Base-by-base conservation (phyloP, 768 basidiomycete species). In the Fomitopsis serialis region DNA sequence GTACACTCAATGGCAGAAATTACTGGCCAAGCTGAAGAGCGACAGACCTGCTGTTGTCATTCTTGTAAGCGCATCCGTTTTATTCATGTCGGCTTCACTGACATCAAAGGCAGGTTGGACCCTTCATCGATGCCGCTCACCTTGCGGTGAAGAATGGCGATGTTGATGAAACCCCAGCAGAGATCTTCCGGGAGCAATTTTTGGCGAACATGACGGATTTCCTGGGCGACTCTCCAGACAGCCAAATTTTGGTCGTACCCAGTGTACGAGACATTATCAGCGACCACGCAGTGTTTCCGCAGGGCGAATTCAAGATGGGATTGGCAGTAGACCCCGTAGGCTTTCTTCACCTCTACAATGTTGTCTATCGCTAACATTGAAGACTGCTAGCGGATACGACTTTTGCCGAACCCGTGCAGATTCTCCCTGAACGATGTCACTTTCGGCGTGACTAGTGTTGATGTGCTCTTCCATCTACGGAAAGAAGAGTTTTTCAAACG, bases 381-480 rank as follows among this genome's bases (percentile, higher is more conserved):
- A 13, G 3, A 3, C 25, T 42, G 32, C 7, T 58, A 98, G 95
- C 78, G 84, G 54, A 82, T 97, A 48, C 80, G 76, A 48, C 68
- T 89, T 21, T 75, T 98, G 9, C 89, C 96, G 2, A 99, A 98
- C 60, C 97, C 97, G 0, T 80, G 84, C 13, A 76, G 78, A 5
- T 94, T 98, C 68, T 78, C 79, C n/a, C 70, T 99, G 56, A 94
- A 98, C 65, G 89, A 83, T 42, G 70, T 97, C 44, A 73, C 79
- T 3, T 89, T 99, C 60, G 89, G 80, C 2, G 77, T 81, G 13
- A 87, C 80, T n/a, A 91, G 89, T 57, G 82, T 92, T 23, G 97
- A 99, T 66, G 80, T 85, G 0, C 71, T 98, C 21, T 96, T 94
- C 72, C 93, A 97, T 64, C 75, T 98, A 1, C 81, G 85, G 48